Conservation (phyloP, 139 green algal species). For the Chlorella sp. region DNA sequence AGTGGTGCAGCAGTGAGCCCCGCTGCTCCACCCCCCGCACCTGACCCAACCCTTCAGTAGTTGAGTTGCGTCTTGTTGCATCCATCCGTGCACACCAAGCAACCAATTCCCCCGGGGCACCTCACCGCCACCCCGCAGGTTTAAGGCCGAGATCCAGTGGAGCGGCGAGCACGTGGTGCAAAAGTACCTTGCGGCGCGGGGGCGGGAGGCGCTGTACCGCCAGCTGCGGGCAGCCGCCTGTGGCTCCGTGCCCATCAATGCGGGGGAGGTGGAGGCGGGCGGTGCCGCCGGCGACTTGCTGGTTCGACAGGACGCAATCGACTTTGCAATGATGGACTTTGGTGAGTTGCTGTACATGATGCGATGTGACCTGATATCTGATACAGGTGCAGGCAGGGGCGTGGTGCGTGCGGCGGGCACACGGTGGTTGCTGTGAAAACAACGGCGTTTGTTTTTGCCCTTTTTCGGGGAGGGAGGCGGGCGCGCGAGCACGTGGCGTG, state of each 20-base stretch:
- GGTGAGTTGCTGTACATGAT: slow-evolving; percentile 46
- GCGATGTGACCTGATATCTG: too few species aligned
- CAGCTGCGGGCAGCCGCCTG: slow-evolving; percentile 36
- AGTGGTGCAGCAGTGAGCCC: too few species aligned
- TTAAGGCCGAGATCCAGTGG: slow-evolving; percentile 84
- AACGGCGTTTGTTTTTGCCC: background rate
- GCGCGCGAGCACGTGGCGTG: too few species aligned
- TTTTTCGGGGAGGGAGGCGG: background rate
- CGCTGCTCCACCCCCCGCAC: too few species aligned
- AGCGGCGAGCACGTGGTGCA: slow-evolving; percentile 44
- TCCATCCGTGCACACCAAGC: too few species aligned
- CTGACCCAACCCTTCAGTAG: too few species aligned
- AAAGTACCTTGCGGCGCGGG: slow-evolving; percentile 32
- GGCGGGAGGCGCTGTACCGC: slow-evolving; percentile 40
- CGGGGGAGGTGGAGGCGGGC: background rate
- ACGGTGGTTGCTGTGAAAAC: too few species aligned
- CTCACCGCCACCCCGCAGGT: slow-evolving; percentile 49
- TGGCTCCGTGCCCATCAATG: background rate
- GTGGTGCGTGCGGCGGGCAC: too few species aligned
- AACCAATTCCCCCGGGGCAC: too few species aligned
- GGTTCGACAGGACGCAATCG: slow-evolving; percentile 40
- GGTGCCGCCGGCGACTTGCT: background rate
- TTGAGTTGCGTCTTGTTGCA: too few species aligned
- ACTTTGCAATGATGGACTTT: slow-evolving; percentile 68
- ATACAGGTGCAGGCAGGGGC: too few species aligned